Conservation (phyloP, 805 yeast species). For the Clavispora asparagi region DNA sequence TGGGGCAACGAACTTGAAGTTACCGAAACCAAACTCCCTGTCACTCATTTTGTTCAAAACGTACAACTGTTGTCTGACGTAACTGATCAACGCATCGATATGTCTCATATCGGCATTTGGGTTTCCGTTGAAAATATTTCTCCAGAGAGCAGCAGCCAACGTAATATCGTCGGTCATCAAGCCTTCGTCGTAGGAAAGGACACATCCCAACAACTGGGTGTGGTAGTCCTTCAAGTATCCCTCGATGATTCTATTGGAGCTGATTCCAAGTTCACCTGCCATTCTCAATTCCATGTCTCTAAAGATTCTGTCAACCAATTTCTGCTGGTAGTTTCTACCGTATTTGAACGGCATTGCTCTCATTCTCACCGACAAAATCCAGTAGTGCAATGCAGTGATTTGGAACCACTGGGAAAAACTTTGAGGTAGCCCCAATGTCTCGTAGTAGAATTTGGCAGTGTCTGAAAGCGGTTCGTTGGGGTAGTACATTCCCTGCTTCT, state of each 20-base stretch:
- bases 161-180: constrained; percentile 73
- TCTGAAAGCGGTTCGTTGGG: constrained; percentile 68
- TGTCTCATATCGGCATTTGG: constrained; percentile 75
- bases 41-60: constrained; percentile 83
- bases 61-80: constrained; percentile 83
- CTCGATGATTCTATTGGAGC: constrained; percentile 76
- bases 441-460: constrained; percentile 80
- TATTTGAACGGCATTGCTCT: constrained; percentile 90
- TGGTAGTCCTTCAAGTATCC: constrained; percentile 86
- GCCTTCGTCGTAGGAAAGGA: constrained; percentile 91
- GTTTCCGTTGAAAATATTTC: constrained; percentile 87
- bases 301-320: constrained; percentile 82
- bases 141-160: constrained; percentile 76
- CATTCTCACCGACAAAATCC: constrained; percentile 94
- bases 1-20: constrained; percentile 80
- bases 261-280: constrained; percentile 79
- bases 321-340: constrained; percentile 87
- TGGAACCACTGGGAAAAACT: constrained; percentile 97
- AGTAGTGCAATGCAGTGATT: constrained; percentile 81
- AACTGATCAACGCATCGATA: constrained; percentile 83
- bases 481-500: constrained; percentile 73
- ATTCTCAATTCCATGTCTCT: constrained; percentile 84
- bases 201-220: constrained; percentile 82
- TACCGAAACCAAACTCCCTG: constrained; percentile 89
- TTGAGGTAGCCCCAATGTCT: constrained; percentile 72